These are phyloP conservation scores for Cladosporium oxysporum DNA, from an alignment of 2,329 filamentous ascomycete species.

Conservation along the genomic window DNA sequence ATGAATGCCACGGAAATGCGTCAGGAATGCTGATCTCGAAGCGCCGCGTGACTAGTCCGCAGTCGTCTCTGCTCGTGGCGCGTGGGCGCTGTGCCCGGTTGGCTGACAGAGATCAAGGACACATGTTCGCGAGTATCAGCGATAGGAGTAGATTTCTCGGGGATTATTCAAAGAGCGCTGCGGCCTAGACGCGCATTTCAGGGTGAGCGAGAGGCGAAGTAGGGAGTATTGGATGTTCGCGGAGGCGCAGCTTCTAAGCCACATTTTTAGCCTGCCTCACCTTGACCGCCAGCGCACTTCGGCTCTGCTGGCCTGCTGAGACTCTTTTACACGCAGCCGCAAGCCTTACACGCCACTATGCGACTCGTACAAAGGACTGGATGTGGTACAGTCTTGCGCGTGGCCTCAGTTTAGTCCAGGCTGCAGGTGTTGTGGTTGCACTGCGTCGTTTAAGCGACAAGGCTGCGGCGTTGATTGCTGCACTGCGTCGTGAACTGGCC, in stretches of 20 bases:
- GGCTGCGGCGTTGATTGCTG: neutral
- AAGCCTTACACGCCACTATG: neutral
- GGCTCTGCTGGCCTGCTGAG: neutral
- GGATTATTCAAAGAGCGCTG: neutral
- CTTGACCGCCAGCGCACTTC: slow-evolving; percentile 8
- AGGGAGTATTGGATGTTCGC: slow-evolving; percentile 7
- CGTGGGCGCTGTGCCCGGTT: slow-evolving; percentile 19
- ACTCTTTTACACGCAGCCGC: neutral
- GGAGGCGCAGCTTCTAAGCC: slow-evolving; percentile 9
- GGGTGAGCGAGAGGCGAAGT: slow-evolving; percentile 12
- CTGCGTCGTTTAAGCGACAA: neutral
- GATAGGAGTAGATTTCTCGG: neutral
- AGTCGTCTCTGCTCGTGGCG: slow-evolving; percentile 4
- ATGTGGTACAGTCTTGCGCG: neutral
- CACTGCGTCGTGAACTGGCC: neutral
- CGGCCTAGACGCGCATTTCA: slow-evolving; percentile 1
- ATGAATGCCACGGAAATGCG: slow-evolving; percentile 6
- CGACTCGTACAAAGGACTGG: neutral
- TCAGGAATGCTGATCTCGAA: slow-evolving; percentile 13
- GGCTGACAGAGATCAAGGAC: slow-evolving; percentile 13
- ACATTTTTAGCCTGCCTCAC: slow-evolving; percentile 2
- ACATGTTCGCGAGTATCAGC: slow-evolving; percentile 5
- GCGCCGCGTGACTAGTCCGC: slow-evolving; percentile 14
- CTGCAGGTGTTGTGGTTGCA: neutral
- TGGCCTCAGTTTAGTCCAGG: neutral